Base-by-base conservation (phyloP, 139 green algal genomes). In the Chlorella sp. region DNA sequence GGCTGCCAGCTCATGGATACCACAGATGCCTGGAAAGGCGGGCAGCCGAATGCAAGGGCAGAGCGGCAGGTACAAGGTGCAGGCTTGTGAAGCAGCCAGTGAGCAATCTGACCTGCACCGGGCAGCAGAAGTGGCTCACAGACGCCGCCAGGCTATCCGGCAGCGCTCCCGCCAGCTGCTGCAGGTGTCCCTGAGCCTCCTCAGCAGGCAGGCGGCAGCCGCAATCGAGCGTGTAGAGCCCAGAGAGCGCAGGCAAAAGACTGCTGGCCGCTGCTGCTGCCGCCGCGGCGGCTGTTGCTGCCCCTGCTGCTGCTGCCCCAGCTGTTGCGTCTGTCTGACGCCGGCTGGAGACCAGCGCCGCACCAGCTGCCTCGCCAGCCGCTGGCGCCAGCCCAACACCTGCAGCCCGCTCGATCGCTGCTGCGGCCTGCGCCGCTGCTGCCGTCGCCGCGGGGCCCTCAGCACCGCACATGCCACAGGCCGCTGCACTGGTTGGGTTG, bases 171-270 rank as follows among this genome's bases (percentile, higher is more conserved):
- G n/a, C 60, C 5, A 63, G 18, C 18, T 30, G 9, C n/a, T 57
- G 60, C 20, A 67, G 55, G 20, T 63, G 81, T n/a, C 11, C 16
- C 47, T 67, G 69, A 17, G 32, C 60, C 6, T 70, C 47, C 1
- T 13, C 30, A 0, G 30, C 69, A 25, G 81, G 69, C 72, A 81
- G 18, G 39, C 81, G 71, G 81, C 81, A 86, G 69, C 81, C 81
- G 57, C 81, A 86, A 39, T 86, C 81, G 0, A 86, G 81, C 3
- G 57, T 57, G 30, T 70, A 86, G 1, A 3, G n/a, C 15, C 41
- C 64, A 2, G 30, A 28, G 4, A 38, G 51, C 12, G 51, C 11
- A 15, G 51, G 67, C 30, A 47, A 16, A n/a, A n/a, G n/a, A n/a
- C n/a, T n/a, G n/a, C 17, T 26, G n/a, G 17, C 32, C 74, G 13